Evolutionary conservation across 1,139 yeast genomes (phyloP).

Genomic region (Trichomonascaceae sp.): DNA sequence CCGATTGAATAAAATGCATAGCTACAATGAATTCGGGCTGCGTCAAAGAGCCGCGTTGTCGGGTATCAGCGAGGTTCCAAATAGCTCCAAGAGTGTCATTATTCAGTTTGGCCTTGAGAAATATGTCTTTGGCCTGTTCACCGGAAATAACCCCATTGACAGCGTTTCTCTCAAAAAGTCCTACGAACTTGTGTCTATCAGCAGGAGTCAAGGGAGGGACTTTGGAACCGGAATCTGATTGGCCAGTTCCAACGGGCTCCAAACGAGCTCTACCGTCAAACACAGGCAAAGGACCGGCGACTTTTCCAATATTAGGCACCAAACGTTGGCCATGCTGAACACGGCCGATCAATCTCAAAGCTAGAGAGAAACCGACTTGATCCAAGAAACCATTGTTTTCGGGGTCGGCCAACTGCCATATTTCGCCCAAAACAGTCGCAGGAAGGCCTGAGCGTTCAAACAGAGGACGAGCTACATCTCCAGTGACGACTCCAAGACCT

Average conservation of each 20-base stretch:
- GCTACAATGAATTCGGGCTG: conserved; percentile 80
- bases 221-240: conserved; percentile 22
- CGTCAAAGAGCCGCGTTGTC: conserved; percentile 63
- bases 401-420: conserved; percentile 89
- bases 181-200: conserved; percentile 67
- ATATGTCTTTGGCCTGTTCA: conserved; percentile 71
- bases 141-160: conserved; percentile 59
- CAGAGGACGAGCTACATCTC: conserved; percentile 79
- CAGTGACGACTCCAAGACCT: conserved; percentile 75
- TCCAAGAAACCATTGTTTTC: conserved; percentile 81
- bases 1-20: conserved; percentile 88
- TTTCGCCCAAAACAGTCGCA: conserved; percentile 72
- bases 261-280: conserved; percentile 28
- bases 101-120: conserved; percentile 81
- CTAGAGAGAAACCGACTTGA: conserved; percentile 74
- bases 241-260: conserved; percentile 15
- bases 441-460: conserved; percentile 85
- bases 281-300: conserved; percentile 43
- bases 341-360: conserved; percentile 85
- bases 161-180: conserved; percentile 68
- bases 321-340: conserved; percentile 70
- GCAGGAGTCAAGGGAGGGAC: conserved; percentile 59
- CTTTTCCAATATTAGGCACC: conserved; percentile 45
- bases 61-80: conserved; percentile 82
- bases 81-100: conserved; percentile 71